These are phyloP conservation scores for Exophiala xenobiotica DNA, from an alignment of 2,329 filamentous ascomycete genomes.

Conservation along the genomic window DNA sequence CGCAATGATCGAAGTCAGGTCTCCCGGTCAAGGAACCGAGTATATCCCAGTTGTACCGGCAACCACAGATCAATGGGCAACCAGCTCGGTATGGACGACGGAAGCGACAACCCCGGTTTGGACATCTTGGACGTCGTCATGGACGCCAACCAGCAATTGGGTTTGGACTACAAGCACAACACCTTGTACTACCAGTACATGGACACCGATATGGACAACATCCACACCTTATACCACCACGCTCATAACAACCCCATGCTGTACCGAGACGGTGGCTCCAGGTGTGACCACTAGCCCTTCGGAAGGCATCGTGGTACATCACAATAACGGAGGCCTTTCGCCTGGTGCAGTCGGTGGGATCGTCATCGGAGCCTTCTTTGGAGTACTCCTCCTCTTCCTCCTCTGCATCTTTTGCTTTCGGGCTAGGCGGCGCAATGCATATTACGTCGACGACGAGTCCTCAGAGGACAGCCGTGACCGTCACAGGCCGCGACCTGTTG, in stretches of 20 bases:
- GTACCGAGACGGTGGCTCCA: not conserved
- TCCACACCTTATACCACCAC: constrained; percentile 13
- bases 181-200: not conserved
- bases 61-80: not conserved
- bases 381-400: constrained; percentile 20
- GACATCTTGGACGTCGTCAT: not conserved
- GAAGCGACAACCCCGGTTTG: not conserved
- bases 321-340: constrained; percentile 15
- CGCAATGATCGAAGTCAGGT: not conserved
- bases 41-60: not conserved
- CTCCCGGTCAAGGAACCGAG: constrained; percentile 1
- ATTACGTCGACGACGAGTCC: constrained; percentile 9
- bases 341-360: constrained; percentile 23
- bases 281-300: constrained; percentile 12
- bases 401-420: constrained; percentile 23
- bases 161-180: constrained; percentile 3
- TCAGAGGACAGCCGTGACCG: constrained; percentile 7
- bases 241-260: constrained; percentile 4
- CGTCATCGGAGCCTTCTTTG: constrained; percentile 25
- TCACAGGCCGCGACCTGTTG: constrained; percentile 9
- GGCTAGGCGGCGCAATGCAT: not conserved
- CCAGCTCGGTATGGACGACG: not conserved
- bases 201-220: constrained; percentile 1
- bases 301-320: constrained; percentile 11
- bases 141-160: not conserved